Percentiles rank a stretch among this genome's conserved stretches.
These are phyloP conservation scores for Penicillium paradoxum DNA, from an alignment of 495 filamentous ascomycete genomes.

Conservation along the genomic window DNA sequence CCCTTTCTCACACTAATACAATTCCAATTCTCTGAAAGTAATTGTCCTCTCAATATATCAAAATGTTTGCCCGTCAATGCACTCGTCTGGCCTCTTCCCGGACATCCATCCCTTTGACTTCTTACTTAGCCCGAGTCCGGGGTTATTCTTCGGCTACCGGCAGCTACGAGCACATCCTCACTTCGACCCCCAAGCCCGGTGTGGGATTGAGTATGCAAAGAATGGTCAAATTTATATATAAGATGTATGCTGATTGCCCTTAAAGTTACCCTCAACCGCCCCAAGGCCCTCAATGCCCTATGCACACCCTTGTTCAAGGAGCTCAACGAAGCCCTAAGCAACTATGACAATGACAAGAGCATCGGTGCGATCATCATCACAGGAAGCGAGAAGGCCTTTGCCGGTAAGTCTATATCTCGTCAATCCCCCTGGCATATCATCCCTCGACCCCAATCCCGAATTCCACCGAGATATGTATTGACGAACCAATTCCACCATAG, in stretches of 20 bases:
- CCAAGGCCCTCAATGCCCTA: slow-evolving; percentile 91
- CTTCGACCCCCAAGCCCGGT: slow-evolving; percentile 76
- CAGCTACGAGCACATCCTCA: slow-evolving; percentile 75
- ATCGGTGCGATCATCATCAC: slow-evolving; percentile 81
- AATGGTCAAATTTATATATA: background rate
- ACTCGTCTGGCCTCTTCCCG: slow-evolving; percentile 57
- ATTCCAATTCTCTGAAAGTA: background rate
- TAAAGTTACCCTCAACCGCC: slow-evolving; percentile 88
- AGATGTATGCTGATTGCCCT: slow-evolving; percentile 3
- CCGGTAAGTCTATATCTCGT: slow-evolving; percentile 38
- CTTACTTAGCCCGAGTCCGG: slow-evolving; percentile 44
- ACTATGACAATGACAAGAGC: slow-evolving; percentile 62
- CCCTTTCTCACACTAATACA: background rate
- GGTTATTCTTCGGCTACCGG: slow-evolving; percentile 52
- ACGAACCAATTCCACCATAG: slow-evolving; percentile 30
- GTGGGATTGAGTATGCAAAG: slow-evolving; percentile 73
- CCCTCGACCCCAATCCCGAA: background rate
- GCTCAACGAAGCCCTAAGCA: slow-evolving; percentile 74
- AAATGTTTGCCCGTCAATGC: slow-evolving; percentile 54
- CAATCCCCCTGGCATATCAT: no score
- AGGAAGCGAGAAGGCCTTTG: slow-evolving; percentile 82
- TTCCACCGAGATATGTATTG: background rate
- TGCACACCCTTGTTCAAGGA: slow-evolving; percentile 82
- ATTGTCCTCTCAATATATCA: slow-evolving; percentile 4
- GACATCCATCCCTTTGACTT: slow-evolving; percentile 42